A percentile compares a stretch with the other conserved stretches of the same genome.
Conservation (phyloP, 1,139 yeast genomes). For the Kodamaea sp. region DNA sequence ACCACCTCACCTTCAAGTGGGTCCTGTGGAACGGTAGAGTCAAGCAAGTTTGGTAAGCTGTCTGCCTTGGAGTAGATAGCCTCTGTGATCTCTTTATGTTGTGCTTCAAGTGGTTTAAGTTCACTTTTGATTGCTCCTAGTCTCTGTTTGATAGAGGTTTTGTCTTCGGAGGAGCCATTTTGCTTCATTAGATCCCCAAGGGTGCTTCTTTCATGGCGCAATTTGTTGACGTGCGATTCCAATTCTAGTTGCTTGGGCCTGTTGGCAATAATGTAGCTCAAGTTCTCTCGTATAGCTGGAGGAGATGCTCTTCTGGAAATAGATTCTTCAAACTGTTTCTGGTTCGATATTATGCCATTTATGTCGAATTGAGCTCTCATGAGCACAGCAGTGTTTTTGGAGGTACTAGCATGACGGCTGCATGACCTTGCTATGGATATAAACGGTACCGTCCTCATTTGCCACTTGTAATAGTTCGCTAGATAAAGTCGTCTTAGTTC, state of each 20-base stretch:
- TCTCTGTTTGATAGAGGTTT: constrained; percentile 23
- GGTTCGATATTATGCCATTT: constrained; percentile 42
- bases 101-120: constrained; percentile 36
- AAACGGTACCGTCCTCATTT: no score
- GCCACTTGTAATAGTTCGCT: no score
- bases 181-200: constrained; percentile 27
- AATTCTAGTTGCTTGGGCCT: constrained; percentile 26
- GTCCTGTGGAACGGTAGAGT: constrained; percentile 47
- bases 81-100: constrained; percentile 26
- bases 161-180: constrained; percentile 7
- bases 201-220: constrained; percentile 31
- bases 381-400: constrained; percentile 24
- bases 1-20: constrained; percentile 44
- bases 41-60: constrained; percentile 68
- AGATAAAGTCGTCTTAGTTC: no score
- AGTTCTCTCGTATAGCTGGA: constrained; percentile 24
- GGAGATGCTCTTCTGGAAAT: constrained; percentile 47
- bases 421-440: no score
- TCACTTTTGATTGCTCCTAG: constrained; percentile 37
- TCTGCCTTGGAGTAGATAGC: constrained; percentile 44
- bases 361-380: constrained; percentile 51
- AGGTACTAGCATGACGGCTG: constrained; percentile 12
- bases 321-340: constrained; percentile 44
- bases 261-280: constrained; percentile 33
- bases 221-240: constrained; percentile 23